Conservation (phyloP, 345 rosid species). For the Diplotaxis tenuifolia region DNA sequence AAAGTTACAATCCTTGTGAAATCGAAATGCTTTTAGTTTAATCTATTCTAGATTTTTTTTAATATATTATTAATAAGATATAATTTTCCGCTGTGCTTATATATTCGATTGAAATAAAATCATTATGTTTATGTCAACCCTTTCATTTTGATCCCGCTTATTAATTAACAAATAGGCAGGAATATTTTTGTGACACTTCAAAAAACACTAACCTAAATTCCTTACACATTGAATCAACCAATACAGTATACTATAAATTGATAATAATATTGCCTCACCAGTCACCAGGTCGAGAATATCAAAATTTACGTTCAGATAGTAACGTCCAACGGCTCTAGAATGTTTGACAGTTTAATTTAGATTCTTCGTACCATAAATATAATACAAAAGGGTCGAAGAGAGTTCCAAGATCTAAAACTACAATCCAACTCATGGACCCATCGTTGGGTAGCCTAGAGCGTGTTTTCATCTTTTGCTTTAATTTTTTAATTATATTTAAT, state of each 20-base stretch:
- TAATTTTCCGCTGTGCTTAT: not conserved
- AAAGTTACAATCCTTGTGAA: conserved; percentile 8
- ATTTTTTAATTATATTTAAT: too few relatives aligned
- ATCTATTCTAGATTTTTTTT: not conserved
- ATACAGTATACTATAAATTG: not conserved
- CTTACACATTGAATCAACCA: not conserved
- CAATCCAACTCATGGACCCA: conserved; percentile 7
- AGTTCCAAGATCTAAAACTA: conserved; percentile 17
- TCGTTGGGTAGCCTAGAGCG: conserved; percentile 24
- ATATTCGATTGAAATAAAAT: not conserved
- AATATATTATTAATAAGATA: not conserved
- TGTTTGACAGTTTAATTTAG: not conserved
- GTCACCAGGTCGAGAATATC: not conserved
- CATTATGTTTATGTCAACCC: not conserved
- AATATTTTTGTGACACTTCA: not conserved
- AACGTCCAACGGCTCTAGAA: not conserved
- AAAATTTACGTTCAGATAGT: not conserved
- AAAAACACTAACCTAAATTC: not conserved
- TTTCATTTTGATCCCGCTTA: not conserved
- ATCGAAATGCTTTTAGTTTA: not conserved
- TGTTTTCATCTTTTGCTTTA: too few relatives aligned
- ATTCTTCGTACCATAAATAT: not conserved
- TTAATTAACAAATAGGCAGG: not conserved
- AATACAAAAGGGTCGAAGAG: not conserved
- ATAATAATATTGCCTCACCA: not conserved